Evolutionary conservation across 257 asterid genomes (phyloP).

Genomic region (Solanum pennellii): DNA sequence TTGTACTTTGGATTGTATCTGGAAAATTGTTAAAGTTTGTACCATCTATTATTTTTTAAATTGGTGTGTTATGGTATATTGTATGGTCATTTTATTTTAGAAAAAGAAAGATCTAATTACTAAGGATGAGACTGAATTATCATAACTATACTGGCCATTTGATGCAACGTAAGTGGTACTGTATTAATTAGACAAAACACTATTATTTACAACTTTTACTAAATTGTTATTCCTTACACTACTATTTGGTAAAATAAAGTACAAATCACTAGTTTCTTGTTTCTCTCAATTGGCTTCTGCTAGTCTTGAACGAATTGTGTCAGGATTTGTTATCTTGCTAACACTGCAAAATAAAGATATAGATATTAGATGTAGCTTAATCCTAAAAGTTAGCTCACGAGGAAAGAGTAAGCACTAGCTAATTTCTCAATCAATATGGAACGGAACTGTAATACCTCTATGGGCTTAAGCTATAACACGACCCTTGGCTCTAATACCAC

Average conservation of each 20-base stretch:
- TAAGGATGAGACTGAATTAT: neutral
- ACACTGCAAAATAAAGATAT: constrained; percentile 34
- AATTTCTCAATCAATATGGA: neutral
- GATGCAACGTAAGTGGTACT: neutral
- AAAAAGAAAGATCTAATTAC: neutral
- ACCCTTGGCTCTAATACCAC: neutral
- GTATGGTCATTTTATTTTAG: neutral
- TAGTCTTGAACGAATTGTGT: constrained; percentile 38
- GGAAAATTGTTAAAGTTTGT: neutral
- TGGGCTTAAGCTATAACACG: no score
- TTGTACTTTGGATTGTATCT: neutral
- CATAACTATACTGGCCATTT: neutral
- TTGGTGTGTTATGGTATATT: neutral
- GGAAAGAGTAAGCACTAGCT: neutral
- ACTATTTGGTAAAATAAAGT: neutral
- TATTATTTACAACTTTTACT: neutral
- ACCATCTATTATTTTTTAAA: neutral
- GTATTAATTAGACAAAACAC: neutral
- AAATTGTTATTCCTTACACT: neutral
- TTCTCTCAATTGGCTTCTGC: constrained; percentile 34
- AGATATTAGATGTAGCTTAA: neutral
- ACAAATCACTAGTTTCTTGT: neutral
- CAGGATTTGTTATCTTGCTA: constrained; percentile 47
- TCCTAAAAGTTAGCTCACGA: neutral
- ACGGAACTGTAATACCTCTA: no score